Evolutionary conservation across 164 flowering plant genomes (phyloP).

Genomic region (Piper longum): DNA sequence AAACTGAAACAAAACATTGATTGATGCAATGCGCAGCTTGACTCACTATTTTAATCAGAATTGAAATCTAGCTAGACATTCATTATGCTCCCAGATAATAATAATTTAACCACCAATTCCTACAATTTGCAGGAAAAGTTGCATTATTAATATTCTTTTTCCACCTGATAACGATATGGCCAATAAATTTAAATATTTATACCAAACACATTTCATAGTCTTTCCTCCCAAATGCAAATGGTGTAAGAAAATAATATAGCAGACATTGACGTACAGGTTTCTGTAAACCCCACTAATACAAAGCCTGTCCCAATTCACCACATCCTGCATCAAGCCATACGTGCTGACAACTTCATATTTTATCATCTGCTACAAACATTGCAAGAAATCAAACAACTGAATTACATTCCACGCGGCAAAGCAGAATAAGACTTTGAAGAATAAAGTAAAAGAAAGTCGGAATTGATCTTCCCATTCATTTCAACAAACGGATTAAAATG

Average conservation of each 20-base stretch:
- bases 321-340: conserved; percentile 72
- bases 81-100: too few species aligned
- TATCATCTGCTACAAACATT: conserved; percentile 32
- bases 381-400: background rate
- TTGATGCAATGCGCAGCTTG: too few species aligned
- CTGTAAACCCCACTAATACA: conserved; percentile 83
- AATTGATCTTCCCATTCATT: conserved; percentile 44
- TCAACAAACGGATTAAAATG: conserved; percentile 86
- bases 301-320: conserved; percentile 65
- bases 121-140: too few species aligned
- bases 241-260: background rate
- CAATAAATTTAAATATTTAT: too few species aligned
- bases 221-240: background rate
- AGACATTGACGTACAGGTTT: conserved; percentile 59
- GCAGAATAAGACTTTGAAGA: background rate
- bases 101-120: too few species aligned
- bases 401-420: background rate
- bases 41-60: too few species aligned
- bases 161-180: too few species aligned
- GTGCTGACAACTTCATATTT: conserved; percentile 89
- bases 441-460: background rate
- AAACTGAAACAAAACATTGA: too few species aligned
- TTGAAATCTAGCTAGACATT: too few species aligned
- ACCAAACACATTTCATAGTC: too few species aligned
- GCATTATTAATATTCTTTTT: too few species aligned